Evolutionary conservation across 257 asterid species (phyloP).

Genomic region (Nicotiana knightiana): DNA sequence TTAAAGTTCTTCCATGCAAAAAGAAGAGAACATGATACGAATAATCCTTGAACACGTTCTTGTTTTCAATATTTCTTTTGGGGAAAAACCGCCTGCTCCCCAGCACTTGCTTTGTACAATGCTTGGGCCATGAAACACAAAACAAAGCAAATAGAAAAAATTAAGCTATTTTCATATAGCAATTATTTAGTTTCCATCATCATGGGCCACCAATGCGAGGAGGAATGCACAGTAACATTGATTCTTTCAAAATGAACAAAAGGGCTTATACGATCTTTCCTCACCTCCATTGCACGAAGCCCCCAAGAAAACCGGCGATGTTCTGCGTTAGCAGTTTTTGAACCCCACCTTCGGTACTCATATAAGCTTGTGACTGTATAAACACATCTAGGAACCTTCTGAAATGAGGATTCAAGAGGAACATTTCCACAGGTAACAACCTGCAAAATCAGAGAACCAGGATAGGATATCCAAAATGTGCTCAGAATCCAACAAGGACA

Average conservation of each 20-base stretch:
- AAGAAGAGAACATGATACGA: neutral
- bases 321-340: constrained; percentile 62
- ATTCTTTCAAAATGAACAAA: neutral
- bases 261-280: constrained; percentile 3
- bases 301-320: constrained; percentile 86
- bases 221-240: neutral
- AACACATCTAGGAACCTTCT: constrained; percentile 74
- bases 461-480: neutral
- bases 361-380: constrained; percentile 68
- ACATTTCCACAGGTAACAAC: constrained; percentile 90
- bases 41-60: neutral
- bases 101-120: neutral
- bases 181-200: neutral
- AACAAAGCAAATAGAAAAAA: neutral
- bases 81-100: neutral
- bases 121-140: neutral
- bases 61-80: neutral
- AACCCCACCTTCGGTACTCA: constrained; percentile 75
- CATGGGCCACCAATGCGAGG: neutral
- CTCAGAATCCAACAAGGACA: neutral
- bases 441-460: constrained; percentile 27
- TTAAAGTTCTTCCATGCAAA: neutral
- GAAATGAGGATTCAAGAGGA: constrained; percentile 80
- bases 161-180: neutral
- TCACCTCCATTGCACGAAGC: constrained; percentile 60